Percentiles rank a stretch among this genome's conserved stretches.
Conservation (phyloP, 495 filamentous ascomycete species). For the Pseudevernia furfuracea region DNA sequence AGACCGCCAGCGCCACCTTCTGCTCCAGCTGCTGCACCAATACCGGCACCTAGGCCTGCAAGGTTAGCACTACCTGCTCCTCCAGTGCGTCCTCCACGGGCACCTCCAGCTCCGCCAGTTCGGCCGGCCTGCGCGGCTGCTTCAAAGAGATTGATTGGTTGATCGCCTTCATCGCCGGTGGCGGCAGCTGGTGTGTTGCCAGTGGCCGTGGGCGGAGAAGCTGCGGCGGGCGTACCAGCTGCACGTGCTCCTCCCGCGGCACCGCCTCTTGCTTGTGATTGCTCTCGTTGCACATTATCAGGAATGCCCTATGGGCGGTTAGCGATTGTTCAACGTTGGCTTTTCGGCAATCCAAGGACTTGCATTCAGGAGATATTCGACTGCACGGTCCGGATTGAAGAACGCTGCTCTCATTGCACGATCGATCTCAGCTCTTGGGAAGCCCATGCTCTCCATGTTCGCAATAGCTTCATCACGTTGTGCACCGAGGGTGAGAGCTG, state of each 20-base stretch:
- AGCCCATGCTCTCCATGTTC: slow-evolving; percentile 98
- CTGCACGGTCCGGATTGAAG: slow-evolving; percentile 92
- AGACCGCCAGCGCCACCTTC: slow-evolving; percentile 49
- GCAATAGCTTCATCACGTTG: slow-evolving; percentile 77
- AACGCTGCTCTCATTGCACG: slow-evolving; percentile 92
- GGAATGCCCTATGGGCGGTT: slow-evolving; percentile 68
- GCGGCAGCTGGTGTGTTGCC: slow-evolving; percentile 26
- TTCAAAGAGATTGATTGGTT: slow-evolving; percentile 85
- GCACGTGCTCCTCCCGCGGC: slow-evolving; percentile 29
- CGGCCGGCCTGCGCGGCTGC: slow-evolving; percentile 72
- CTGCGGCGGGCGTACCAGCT: slow-evolving; percentile 34
- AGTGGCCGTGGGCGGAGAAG: slow-evolving; percentile 28
- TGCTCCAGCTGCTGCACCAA: slow-evolving; percentile 38
- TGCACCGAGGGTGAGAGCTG: slow-evolving; percentile 72
- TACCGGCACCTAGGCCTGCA: slow-evolving; percentile 26
- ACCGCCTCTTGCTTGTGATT: slow-evolving; percentile 39
- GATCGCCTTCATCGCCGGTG: slow-evolving; percentile 51
- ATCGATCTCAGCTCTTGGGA: slow-evolving; percentile 76
- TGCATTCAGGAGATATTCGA: slow-evolving; percentile 88
- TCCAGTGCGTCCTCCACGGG: slow-evolving; percentile 29
- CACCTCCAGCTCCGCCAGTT: slow-evolving; percentile 42
- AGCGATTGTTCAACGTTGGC: slow-evolving; percentile 8
- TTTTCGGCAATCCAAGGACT: slow-evolving; percentile 29
- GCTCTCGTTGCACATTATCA: slow-evolving; percentile 67
- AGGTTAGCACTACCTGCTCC: slow-evolving; percentile 36